A percentile compares a stretch with the other conserved stretches of the same genome.
phyloP scores from a whole-genome alignment of 345 rosid species.

The Melaleuca alternifolia region DNA sequence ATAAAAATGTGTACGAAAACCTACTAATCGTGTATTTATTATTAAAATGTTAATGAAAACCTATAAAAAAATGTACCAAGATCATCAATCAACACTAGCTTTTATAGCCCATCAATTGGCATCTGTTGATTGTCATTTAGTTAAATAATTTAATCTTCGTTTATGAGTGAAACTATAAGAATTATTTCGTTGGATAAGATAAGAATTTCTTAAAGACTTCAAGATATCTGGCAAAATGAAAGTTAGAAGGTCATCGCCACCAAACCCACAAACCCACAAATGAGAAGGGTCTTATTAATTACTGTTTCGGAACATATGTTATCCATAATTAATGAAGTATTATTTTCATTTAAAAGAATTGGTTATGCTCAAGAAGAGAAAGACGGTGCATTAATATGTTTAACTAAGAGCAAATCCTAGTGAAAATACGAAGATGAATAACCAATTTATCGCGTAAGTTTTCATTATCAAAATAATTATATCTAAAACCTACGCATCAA shows the following conservation, averaged over 20 bases:
- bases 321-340: not conserved
- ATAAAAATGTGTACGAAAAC: too few relatives aligned
- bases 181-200: not conserved
- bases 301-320: not conserved
- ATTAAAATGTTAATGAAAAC: too few relatives aligned
- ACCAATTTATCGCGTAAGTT: not conserved
- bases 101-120: not conserved
- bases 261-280: not conserved
- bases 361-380: not conserved
- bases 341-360: not conserved
- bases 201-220: not conserved
- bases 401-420: not conserved
- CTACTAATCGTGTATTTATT: too few relatives aligned
- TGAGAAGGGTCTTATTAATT: not conserved
- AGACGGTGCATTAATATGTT: not conserved
- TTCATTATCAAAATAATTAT: not conserved
- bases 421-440: not conserved
- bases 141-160: too few relatives aligned
- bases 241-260: not conserved
- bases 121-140: too few relatives aligned
- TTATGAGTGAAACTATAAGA: not conserved
- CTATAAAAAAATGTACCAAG: too few relatives aligned
- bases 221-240: not conserved
- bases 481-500: not conserved
- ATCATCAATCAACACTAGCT: not conserved